Conservation (phyloP, 148 eudicot genomes). For the Chenopodium berlandieri region DNA sequence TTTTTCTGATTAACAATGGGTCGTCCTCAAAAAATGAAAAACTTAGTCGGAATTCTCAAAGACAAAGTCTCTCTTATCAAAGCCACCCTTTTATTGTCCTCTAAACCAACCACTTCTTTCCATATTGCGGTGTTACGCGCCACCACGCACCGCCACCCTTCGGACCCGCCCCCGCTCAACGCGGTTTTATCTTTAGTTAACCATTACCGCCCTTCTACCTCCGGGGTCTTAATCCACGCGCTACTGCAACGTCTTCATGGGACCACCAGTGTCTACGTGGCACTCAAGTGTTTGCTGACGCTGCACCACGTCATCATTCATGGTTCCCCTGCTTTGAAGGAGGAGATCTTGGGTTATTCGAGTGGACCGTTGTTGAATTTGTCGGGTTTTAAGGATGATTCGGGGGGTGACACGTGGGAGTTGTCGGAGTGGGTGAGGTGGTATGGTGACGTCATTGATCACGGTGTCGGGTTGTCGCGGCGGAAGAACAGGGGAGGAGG, state of each 20-base stretch:
- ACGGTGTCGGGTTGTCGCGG: not conserved
- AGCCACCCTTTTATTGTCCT: constrained; percentile 42
- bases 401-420: constrained; percentile 43
- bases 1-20: constrained; percentile 22
- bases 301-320: constrained; percentile 45
- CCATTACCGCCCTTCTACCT: constrained; percentile 27
- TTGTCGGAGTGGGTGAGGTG: constrained; percentile 61
- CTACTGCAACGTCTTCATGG: constrained; percentile 46
- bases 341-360: constrained; percentile 28
- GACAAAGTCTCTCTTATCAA: constrained; percentile 63
- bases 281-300: constrained; percentile 61
- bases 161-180: constrained; percentile 43
- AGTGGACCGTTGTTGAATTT: constrained; percentile 37
- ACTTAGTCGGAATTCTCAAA: constrained; percentile 50
- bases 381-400: constrained; percentile 34
- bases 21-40: constrained; percentile 28
- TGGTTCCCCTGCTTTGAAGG: constrained; percentile 34
- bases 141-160: constrained; percentile 43
- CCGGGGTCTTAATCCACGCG: constrained; percentile 29
- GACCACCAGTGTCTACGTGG: constrained; percentile 46
- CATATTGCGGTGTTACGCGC: constrained; percentile 49
- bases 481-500: not conserved
- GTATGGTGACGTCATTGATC: constrained; percentile 52
- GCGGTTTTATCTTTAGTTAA: constrained; percentile 36
- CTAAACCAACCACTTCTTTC: constrained; percentile 30